Evolutionary conservation across 2,329 filamentous ascomycete species (phyloP).

Genomic region (Trichoderma gracile): DNA sequence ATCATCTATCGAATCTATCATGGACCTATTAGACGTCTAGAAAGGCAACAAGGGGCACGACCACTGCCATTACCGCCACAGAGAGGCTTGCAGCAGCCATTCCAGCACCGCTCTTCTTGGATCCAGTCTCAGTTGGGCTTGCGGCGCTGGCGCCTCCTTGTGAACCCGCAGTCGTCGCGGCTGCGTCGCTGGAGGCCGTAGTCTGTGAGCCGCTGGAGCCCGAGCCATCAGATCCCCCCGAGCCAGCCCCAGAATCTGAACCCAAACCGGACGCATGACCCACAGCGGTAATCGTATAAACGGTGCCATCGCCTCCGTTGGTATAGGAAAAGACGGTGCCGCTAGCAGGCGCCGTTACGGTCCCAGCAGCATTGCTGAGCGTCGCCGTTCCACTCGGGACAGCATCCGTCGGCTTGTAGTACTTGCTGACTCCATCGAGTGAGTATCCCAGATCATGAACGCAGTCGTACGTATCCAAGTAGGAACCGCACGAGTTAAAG

Average conservation of each 20-base stretch:
- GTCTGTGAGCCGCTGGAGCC: neutral
- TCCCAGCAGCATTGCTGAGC: constrained; percentile 35
- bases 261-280: neutral
- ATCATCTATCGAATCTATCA: neutral
- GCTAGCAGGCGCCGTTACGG: constrained; percentile 38
- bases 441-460: constrained; percentile 31
- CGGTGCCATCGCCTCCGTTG: constrained; percentile 33
- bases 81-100: neutral
- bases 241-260: neutral
- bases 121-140: constrained; percentile 7
- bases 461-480: constrained; percentile 32
- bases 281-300: constrained; percentile 41
- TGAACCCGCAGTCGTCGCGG: neutral
- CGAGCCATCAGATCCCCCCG: too few species aligned
- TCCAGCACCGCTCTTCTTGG: constrained; percentile 4
- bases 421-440: constrained; percentile 28
- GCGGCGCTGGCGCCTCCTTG: neutral
- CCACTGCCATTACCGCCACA: neutral
- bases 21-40: neutral
- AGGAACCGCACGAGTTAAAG: constrained; percentile 27
- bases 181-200: neutral
- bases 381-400: constrained; percentile 36
- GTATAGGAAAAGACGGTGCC: constrained; percentile 41
- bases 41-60: neutral
- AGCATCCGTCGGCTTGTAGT: constrained; percentile 31